Conservation (phyloP, 352 stramenopile species). For the Phytophthora sojae region DNA sequence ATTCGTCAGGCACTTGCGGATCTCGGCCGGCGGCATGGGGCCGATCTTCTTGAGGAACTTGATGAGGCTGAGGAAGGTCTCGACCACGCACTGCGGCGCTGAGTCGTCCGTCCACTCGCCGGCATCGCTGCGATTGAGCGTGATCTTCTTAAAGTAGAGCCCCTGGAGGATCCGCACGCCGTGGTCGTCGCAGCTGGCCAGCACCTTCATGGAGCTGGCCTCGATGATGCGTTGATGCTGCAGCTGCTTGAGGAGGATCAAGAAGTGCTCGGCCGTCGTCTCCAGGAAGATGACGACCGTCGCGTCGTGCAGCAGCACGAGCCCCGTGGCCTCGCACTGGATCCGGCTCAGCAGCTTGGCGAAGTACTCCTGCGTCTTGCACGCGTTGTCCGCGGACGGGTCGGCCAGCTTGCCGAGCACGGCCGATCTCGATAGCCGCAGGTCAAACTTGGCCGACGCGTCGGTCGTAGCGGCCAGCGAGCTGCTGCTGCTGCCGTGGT, state of each 20-base stretch:
- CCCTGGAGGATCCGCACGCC: slow-evolving; percentile 58
- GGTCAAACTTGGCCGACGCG: slow-evolving; percentile 43
- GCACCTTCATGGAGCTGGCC: slow-evolving; percentile 49
- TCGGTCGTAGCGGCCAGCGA: slow-evolving; percentile 2
- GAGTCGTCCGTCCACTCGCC: slow-evolving; percentile 56
- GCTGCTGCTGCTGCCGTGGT: slow-evolving; percentile 15
- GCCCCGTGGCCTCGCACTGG: slow-evolving; percentile 60
- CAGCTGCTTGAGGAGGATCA: slow-evolving; percentile 53
- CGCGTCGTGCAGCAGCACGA: slow-evolving; percentile 64
- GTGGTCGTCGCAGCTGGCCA: slow-evolving; percentile 73
- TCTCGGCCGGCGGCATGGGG: slow-evolving; percentile 54
- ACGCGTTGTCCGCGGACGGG: slow-evolving; percentile 51
- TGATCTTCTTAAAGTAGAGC: slow-evolving; percentile 74
- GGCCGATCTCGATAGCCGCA: slow-evolving; percentile 56
- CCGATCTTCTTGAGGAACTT: slow-evolving; percentile 74
- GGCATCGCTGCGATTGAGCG: slow-evolving; percentile 39
- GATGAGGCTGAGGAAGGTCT: slow-evolving; percentile 64
- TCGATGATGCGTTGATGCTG: slow-evolving; percentile 50
- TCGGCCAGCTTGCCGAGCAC: slow-evolving; percentile 53
- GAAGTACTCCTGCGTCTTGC: slow-evolving; percentile 74
- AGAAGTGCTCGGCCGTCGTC: slow-evolving; percentile 64
- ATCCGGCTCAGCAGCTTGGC: slow-evolving; percentile 61
- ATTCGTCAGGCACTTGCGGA: slow-evolving; percentile 65
- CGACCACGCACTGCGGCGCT: slow-evolving; percentile 48
- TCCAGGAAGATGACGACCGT: slow-evolving; percentile 68